Conservation (phyloP, 441 rosid species). For the Geranium incanum region DNA sequence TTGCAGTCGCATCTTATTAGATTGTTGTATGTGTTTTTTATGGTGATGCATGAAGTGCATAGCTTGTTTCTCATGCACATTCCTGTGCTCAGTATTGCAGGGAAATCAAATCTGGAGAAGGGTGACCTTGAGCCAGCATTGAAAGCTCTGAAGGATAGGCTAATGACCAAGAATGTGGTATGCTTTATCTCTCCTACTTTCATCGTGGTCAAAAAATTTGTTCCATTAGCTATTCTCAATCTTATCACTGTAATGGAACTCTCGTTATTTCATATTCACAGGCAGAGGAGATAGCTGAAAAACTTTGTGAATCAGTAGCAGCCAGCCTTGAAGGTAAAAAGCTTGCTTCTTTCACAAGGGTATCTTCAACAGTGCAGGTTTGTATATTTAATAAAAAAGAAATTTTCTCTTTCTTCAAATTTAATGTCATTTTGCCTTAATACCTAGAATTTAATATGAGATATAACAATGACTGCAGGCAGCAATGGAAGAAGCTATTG, state of each 20-base stretch:
- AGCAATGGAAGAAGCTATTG: slow-evolving; percentile 96
- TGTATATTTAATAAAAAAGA: slow-evolving; percentile 15
- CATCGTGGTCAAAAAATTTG: too few species aligned
- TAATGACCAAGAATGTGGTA: slow-evolving; percentile 99
- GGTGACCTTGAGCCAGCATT: slow-evolving; percentile 86
- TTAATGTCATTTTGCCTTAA: too few species aligned
- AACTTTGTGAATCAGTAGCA: slow-evolving; percentile 94
- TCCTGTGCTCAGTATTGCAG: slow-evolving; percentile 67
- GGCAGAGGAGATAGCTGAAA: slow-evolving; percentile 98
- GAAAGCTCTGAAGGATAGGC: slow-evolving; percentile 90
- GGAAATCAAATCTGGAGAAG: slow-evolving; percentile 88
- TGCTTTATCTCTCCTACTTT: slow-evolving; percentile 18
- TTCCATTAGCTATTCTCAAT: background rate
- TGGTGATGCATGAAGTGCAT: background rate
- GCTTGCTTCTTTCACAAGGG: slow-evolving; percentile 87
- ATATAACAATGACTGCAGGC: slow-evolving; percentile 38
- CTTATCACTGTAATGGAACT: slow-evolving; percentile 15
- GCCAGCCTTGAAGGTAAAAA: slow-evolving; percentile 95
- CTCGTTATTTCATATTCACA: slow-evolving; percentile 23
- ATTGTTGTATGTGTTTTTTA: background rate
- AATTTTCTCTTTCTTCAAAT: background rate
- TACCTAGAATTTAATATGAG: background rate
- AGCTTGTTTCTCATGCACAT: slow-evolving; percentile 2
- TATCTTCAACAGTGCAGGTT: slow-evolving; percentile 94
- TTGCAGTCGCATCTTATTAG: background rate